phyloP scores from a whole-genome alignment of 2,329 filamentous ascomycete species.

The Penicillium sclerotigenum region DNA sequence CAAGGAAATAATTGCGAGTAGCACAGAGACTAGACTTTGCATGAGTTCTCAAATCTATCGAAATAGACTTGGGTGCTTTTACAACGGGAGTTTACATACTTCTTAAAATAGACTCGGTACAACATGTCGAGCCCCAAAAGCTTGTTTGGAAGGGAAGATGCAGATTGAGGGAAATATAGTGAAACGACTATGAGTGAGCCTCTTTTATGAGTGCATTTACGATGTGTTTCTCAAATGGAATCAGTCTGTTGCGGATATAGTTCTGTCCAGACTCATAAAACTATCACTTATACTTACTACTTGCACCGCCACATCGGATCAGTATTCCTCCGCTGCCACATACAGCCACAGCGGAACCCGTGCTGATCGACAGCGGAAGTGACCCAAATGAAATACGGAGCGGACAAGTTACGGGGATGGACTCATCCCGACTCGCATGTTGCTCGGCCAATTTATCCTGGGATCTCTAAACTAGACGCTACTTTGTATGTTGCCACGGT shows the following conservation, averaged over 20 bases:
- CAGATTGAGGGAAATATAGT: background rate
- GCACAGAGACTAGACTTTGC: too few relatives aligned
- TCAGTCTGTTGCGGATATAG: background rate
- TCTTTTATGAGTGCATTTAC: background rate
- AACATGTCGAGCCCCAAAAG: constrained; percentile 1
- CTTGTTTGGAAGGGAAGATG: background rate
- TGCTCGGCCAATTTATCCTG: background rate
- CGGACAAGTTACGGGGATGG: constrained; percentile 13
- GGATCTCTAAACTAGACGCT: background rate
- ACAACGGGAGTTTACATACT: background rate
- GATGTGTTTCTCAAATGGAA: background rate
- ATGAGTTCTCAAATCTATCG: background rate
- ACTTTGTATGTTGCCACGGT: background rate
- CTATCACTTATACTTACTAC: background rate
- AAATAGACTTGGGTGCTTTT: background rate
- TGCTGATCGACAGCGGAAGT: constrained; percentile 33
- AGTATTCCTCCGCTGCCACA: constrained; percentile 28
- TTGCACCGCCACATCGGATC: constrained; percentile 29
- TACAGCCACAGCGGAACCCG: constrained; percentile 23
- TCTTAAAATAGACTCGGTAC: background rate
- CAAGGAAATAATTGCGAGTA: too few relatives aligned
- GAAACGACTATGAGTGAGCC: too few relatives aligned
- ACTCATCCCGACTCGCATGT: constrained; percentile 8
- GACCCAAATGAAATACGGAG: constrained; percentile 21
- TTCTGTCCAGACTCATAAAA: background rate